Base-by-base conservation (phyloP, 306 rosid species). In the Cicer bijugum region DNA sequence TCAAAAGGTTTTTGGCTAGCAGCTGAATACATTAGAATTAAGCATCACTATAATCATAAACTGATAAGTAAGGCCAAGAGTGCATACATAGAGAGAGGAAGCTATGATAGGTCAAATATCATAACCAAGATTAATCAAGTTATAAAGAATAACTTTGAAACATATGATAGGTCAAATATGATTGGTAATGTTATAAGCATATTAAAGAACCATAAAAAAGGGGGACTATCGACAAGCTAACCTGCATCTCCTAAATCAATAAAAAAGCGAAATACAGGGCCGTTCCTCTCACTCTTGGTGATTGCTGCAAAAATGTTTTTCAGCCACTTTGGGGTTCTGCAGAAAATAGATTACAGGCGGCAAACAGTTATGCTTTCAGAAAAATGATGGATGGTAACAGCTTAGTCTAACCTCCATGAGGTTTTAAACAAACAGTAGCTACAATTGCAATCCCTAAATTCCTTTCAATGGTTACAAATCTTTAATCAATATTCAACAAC, bases 231-330 rank as follows among this genome's bases (percentile, higher is more conserved):
- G 10, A 47, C 62, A 58, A 78, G 47, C 80, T 67, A 82, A 95
- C 99, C 97, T 84, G 99, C 99, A 88, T 95, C 99, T 28, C 99
- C 97, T 78, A 91, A 86, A 84, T 95, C 99, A 83, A 92, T 88
- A 84, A 95, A 95, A 75, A 95, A 95, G 8, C 99, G 97, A 77
- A 95, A 95, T 42, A 90, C 92, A 3, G 96, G 97, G 74, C 96
- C 97, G 35, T 95, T 88, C 64, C 96, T 91, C 85, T 95, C 92
- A 64, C 96, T 87, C 86, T 81, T 91, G 37, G 85, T 85, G 75
- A 92, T 53, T 8, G 99, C 78, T 1, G 96, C 83, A 81, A 94
- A 90, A 75, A 95, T 53, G 82, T 92, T 91, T 90, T 89, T 92
- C 61, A 92, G 92, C 97, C 97, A 95, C 83, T 88, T 87, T 17